A percentile compares a stretch with the other conserved stretches of the same genome.
Conservation (phyloP, 495 filamentous ascomycete genomes). For the Annulohypoxylon maeteangense region DNA sequence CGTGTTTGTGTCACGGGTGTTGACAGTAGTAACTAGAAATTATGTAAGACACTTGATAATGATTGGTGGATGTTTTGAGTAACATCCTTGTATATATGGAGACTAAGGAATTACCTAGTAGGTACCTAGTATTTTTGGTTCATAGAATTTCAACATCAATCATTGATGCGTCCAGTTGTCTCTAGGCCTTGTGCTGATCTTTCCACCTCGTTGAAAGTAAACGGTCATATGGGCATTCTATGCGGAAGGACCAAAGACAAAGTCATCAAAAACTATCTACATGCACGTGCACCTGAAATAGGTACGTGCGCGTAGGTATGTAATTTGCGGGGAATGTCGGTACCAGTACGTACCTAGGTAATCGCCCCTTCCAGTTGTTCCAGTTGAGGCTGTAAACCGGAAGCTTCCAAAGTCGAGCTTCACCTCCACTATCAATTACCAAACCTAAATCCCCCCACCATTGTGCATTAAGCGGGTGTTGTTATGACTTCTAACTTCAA, state of each 20-base stretch:
- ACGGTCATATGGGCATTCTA: not conserved
- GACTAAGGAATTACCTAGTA: not conserved
- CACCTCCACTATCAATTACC: slow-evolving; percentile 18
- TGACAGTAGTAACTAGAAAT: not conserved
- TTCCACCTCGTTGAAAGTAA: not conserved
- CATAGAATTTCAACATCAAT: not conserved
- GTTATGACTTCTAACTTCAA: slow-evolving; percentile 8
- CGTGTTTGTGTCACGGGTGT: too few relatives aligned
- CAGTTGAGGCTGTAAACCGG: slow-evolving; percentile 12
- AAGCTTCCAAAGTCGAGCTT: slow-evolving; percentile 16
- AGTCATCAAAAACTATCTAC: not conserved
- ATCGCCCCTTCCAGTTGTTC: not conserved
- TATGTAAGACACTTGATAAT: not conserved
- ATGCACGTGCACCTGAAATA: not conserved
- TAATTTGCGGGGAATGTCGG: slow-evolving; percentile 21
- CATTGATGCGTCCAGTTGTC: not conserved
- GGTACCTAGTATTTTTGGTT: not conserved
- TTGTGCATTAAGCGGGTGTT: not conserved
- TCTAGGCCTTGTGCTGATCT: not conserved
- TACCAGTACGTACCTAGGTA: not conserved
- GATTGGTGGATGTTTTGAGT: not conserved
- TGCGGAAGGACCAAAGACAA: not conserved
- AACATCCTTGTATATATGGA: not conserved
- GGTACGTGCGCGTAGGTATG: not conserved
- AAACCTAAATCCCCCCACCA: slow-evolving; percentile 2